Base-by-base conservation (phyloP, 441 rosid species). In the Bocquillonia castaneifolia region DNA sequence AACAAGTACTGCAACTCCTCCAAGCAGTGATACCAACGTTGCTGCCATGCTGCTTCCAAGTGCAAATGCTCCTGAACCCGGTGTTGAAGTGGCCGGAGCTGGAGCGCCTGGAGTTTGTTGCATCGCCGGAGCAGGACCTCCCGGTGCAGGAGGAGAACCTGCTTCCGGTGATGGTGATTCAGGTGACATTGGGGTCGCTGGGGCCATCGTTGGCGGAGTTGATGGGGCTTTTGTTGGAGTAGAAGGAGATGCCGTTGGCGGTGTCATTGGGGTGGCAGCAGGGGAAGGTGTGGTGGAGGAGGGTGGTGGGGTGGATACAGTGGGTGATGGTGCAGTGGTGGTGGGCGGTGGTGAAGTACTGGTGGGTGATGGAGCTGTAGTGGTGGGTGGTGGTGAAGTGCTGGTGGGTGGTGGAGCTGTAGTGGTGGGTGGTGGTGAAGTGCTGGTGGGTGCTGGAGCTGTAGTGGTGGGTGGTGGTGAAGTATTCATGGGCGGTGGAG, bases 1-100 rank as follows among this genome's bases (percentile, higher is more conserved):
- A 67, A 81, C 67, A 63, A 78, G 62, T 40, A 75, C 22, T 48
- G 83, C 75, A 22, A 67, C 74, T 57, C 75, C 82, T 76, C 77
- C 82, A 13, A 79, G 45, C 45, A 79, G 64, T 36, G 72, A 76
- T 34, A 64, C 31, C 60, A 72, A 67, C 10, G 52, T 9, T 36
- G 40, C 69, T 40, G 15, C 64, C 74, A 58, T 55, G 69, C 77
- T 71, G 45, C 72, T 77, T 69, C 55, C 71, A n/a, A 12, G 67
- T 56, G 60, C 67, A 56, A 50, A 66, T 34, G 76, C 79, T 51
- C 78, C 83, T 0, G 69, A 55, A 1, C 15, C 26, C 0, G 86
- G 75, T 1, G 61, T 3, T 2, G 69, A 0, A 6, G 31, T 0
- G 15, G 12, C 50, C 0, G 80, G 39, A 20, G 57, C 20, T 26